Evolutionary conservation across 805 yeast species (phyloP), one percentile per base, ranked within the genome.

Genomic region (Middelhovenomyces tepae): DNA sequence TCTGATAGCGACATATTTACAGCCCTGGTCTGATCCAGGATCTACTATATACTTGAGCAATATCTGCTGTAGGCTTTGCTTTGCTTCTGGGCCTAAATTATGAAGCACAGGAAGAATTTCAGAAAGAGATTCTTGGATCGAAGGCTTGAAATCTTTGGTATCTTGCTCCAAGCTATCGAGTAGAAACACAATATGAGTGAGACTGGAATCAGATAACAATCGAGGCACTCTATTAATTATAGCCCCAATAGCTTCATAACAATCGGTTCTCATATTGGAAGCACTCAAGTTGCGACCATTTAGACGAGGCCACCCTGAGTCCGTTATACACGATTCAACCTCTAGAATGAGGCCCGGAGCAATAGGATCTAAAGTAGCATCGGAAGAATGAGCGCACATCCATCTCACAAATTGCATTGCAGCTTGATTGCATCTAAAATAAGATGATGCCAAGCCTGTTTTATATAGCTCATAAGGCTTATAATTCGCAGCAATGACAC

Each of bases 211-310:
- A 9, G 57, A 45, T 2, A 58, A 37, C 20, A 75, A 50, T 1
- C 50, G 44, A 1, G 71, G 62, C 24, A 68, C 61, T 21, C 67
- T 63, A 36, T 67, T 63, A 32, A 80, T 50, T 5, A 87, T 62
- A 14, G 73, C 67, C 2, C 94, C 91, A 16, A 87, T 54, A 0
- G 93, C 77, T 51, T 83, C 94, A 48, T 84, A 87, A 44, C 81
- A 84, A 23, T 30, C 34, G 32, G 45, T 39, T 11, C 56, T 35
- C n/a, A 25, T 34, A 18, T 20, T 30, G 8, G 39, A 16, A 28
- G 18, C 26, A n/a, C n/a, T n/a, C n/a, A n/a, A n/a, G 19, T 31
- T 37, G 11, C 22, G 28, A n/a, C 34, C 17, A 5, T 28, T 21
- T 14, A 41, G 15, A 10, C 37, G 31, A 5, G 61, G 60, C 61